phyloP scores from a whole-genome alignment of 352 stramenopile genomes.

The Phytophthora cryptogea region DNA sequence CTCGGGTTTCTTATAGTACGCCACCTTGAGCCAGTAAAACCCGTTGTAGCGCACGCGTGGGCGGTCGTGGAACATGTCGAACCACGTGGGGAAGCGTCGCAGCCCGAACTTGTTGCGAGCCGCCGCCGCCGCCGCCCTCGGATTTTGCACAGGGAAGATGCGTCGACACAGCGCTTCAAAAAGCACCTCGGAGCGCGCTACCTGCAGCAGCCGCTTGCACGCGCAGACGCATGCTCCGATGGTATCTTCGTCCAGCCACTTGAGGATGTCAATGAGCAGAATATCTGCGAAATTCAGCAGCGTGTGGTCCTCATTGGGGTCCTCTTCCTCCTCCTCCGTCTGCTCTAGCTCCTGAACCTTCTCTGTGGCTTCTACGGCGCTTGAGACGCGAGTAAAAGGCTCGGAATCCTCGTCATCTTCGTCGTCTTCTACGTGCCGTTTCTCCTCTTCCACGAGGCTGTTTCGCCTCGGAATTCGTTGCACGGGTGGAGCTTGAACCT shows the following conservation, averaged over 20 bases:
- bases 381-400: not conserved
- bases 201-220: constrained; percentile 62
- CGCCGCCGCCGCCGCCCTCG: constrained; percentile 42
- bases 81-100: constrained; percentile 70
- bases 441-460: constrained; percentile 14
- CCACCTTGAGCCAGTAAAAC: constrained; percentile 79
- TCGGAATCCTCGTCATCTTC: constrained; percentile 24
- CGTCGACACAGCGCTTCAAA: constrained; percentile 73
- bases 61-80: constrained; percentile 68
- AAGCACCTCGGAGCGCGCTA: constrained; percentile 56
- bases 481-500: not conserved
- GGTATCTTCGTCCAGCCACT: constrained; percentile 79
- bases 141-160: constrained; percentile 72
- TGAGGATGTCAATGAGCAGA: constrained; percentile 69
- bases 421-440: constrained; percentile 27
- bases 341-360: constrained; percentile 6
- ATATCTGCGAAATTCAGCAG: constrained; percentile 74
- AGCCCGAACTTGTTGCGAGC: constrained; percentile 62
- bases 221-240: constrained; percentile 53
- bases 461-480: constrained; percentile 10
- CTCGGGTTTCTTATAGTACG: constrained; percentile 88
- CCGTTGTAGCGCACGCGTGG: constrained; percentile 81
- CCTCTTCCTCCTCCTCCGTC: constrained; percentile 32
- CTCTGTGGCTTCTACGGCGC: not conserved
- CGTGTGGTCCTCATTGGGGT: constrained; percentile 35